phyloP scores from a whole-genome alignment of 1,284 basidiomycete species.

The Lentinula novae-zelandiae region DNA sequence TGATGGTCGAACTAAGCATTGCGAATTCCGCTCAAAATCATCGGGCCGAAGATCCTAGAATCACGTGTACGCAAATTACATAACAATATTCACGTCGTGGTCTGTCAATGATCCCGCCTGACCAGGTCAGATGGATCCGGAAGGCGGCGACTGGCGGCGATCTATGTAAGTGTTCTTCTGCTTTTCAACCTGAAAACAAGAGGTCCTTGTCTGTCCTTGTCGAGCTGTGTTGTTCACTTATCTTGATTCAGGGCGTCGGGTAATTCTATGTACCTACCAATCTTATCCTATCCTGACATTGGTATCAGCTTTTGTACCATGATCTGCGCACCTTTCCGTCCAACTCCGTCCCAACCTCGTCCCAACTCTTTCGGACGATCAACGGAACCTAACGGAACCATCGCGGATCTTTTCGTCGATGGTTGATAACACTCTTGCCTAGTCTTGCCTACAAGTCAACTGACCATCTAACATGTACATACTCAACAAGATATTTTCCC shows the following conservation, averaged over 20 bases:
- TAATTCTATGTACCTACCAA: no score
- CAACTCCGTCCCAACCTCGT: no score
- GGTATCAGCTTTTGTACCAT: no score
- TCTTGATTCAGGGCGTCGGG: no score
- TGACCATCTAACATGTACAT: neutral
- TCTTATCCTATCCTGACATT: no score
- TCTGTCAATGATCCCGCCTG: neutral
- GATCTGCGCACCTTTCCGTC: no score
- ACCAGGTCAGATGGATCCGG: neutral
- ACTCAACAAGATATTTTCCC: neutral
- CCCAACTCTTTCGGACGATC: neutral
- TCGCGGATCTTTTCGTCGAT: neutral
- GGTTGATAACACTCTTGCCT: neutral
- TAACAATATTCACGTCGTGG: neutral
- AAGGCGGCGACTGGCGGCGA: neutral
- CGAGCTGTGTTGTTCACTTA: no score
- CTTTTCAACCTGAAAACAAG: neutral
- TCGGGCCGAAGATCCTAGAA: neutral
- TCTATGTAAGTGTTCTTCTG: neutral
- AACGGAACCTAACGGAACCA: neutral
- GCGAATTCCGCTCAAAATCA: neutral
- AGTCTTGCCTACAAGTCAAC: neutral
- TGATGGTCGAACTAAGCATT: constrained; percentile 11
- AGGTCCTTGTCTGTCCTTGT: no score
- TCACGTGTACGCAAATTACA: neutral